These are phyloP conservation scores for Pestalotiopsis sp. DNA, from an alignment of 2,329 filamentous ascomycete genomes.

Conservation along the genomic window DNA sequence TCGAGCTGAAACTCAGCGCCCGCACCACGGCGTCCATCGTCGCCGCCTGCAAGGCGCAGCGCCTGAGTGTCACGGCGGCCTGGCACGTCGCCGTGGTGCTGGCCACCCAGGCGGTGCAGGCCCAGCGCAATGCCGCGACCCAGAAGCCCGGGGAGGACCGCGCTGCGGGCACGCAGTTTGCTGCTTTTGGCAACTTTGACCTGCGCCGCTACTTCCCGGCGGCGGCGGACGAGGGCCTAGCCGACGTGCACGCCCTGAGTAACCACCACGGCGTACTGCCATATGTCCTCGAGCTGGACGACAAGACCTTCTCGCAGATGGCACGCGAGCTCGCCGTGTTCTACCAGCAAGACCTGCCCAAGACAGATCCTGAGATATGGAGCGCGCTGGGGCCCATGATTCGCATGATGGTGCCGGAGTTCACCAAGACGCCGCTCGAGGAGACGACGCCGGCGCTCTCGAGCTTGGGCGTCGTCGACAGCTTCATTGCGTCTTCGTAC, in stretches of 20 bases:
- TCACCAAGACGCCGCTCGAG: slow-evolving; percentile 16
- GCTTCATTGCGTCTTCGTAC: slow-evolving; percentile 15
- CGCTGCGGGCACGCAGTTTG: slow-evolving; percentile 13
- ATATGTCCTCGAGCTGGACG: slow-evolving; percentile 11
- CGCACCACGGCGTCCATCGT: slow-evolving; percentile 12
- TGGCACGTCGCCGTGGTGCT: slow-evolving; percentile 18
- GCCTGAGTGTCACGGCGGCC: slow-evolving; percentile 16
- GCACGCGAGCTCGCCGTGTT: slow-evolving; percentile 13
- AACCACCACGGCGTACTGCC: slow-evolving; percentile 18
- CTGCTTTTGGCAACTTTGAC: slow-evolving; percentile 18
- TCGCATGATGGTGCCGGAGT: slow-evolving; percentile 17
- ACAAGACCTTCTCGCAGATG: slow-evolving; percentile 15
- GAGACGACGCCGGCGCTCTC: slow-evolving; percentile 18
- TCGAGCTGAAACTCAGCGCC: slow-evolving; percentile 12
- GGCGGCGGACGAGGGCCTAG: not conserved
- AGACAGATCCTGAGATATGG: slow-evolving; percentile 16
- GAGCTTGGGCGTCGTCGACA: slow-evolving; percentile 17
- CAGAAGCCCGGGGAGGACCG: not conserved
- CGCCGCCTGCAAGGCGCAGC: slow-evolving; percentile 16
- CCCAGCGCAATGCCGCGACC: slow-evolving; percentile 6
- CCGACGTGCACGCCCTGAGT: slow-evolving; percentile 13
- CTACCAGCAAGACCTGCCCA: slow-evolving; percentile 15
- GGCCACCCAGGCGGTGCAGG: slow-evolving; percentile 16
- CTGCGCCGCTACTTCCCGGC: slow-evolving; percentile 18
- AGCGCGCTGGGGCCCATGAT: slow-evolving; percentile 19